phyloP scores from a whole-genome alignment of 805 yeast species.

The Metschnikowia continentalis region DNA sequence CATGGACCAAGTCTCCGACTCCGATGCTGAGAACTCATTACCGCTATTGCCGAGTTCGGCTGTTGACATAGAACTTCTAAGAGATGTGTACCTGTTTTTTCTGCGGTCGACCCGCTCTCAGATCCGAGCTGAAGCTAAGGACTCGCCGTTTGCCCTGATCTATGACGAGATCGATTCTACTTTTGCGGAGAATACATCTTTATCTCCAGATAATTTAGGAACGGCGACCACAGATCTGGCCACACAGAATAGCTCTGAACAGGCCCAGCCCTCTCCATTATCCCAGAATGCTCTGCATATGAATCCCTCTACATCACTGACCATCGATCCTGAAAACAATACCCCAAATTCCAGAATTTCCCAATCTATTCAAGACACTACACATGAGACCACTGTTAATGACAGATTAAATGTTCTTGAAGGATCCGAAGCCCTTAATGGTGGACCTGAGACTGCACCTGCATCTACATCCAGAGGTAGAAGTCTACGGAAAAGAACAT shows the following conservation, averaged over 20 bases:
- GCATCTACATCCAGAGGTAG: constrained; percentile 9
- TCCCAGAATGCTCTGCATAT: background rate
- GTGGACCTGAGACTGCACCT: too few relatives aligned
- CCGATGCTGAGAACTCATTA: constrained; percentile 18
- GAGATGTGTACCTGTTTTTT: constrained; percentile 7
- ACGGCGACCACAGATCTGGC: background rate
- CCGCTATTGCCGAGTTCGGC: constrained; percentile 12
- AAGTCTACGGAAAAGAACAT: constrained; percentile 37
- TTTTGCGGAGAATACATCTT: background rate
- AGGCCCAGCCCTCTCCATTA: background rate
- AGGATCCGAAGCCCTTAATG: too few relatives aligned
- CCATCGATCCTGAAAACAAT: background rate
- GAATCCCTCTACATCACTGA: background rate
- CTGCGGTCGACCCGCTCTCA: constrained; percentile 10
- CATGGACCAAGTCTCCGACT: constrained; percentile 18
- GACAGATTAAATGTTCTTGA: background rate
- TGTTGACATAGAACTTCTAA: constrained; percentile 12
- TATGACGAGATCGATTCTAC: constrained; percentile 1
- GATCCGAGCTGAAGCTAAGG: constrained; percentile 11
- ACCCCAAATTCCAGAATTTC: background rate
- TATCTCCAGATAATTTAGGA: background rate
- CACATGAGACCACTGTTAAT: background rate
- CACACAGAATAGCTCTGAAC: background rate
- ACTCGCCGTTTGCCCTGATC: constrained; percentile 9
- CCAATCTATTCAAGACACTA: background rate